Base-by-base conservation (phyloP, 148 eudicot genomes). In the Heliamphora exappendiculata region DNA sequence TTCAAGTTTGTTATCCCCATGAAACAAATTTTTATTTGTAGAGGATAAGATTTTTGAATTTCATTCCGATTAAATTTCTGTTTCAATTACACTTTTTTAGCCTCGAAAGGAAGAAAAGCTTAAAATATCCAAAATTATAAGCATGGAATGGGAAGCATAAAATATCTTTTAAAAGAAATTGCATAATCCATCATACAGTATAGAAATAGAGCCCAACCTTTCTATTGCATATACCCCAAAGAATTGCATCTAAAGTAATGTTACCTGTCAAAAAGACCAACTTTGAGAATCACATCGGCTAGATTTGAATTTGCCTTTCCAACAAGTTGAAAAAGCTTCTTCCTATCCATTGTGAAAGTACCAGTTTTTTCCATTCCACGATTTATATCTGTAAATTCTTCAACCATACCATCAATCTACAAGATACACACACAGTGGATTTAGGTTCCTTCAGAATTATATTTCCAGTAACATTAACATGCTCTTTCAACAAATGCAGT, bases 191-290 rank as follows among this genome's bases (percentile, higher is more conserved):
- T 63, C 13, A 63, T 63, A 39, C 7, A 58, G 63, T 26, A 22
- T 0, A 29, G 22, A 63, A 36, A 16, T 36, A 64, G 24, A 64
- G 67, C 11, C 44, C 22, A 16, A 5, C 7, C n/a, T 34, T 33
- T 36, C 39, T 39, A 44, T 24, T 45, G 22, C 55, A 53, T 67
- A 24, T 16, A 24, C 60, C 19, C 29, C 55, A 58, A 67, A 22
- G 29, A 36, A 12, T 67, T 53, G 22, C 41, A 72, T 9, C 13
- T 51, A 33, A 37, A 55, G 9, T 50, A 24, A 33, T 17, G 3
- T 78, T 89, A 94, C 98, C 98, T 94, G 74, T 94, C 98, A 75
- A 94, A 92, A 72, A 94, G 87, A 70, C 98, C 97, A 59, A 94
- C 97, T 90, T 86, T 92, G 39, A 94, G 92, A 81, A 94, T 94